Base-by-base conservation (phyloP, 75 land plant species). In the Selaginella tamariscina region DNA sequence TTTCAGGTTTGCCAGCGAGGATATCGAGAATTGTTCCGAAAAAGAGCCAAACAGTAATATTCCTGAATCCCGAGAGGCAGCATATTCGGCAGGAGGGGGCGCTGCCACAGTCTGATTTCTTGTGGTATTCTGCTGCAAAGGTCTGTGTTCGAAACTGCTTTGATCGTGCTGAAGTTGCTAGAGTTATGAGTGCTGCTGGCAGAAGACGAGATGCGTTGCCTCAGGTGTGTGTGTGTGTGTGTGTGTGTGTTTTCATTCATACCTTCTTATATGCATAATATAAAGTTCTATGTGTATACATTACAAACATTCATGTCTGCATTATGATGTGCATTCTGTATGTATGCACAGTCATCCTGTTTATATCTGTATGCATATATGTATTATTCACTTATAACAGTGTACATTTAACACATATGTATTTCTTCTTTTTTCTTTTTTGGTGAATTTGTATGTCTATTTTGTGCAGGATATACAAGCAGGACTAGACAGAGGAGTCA, bases 101-200 rank as follows among this genome's bases (percentile, higher is more conserved):
- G 65, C 79, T 84, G 24, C 92, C 96, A 30, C 80, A 78, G 56
- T 92, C 96, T 65, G 96, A 91, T 80, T 88, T 91, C 70, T 77
- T 91, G 80, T 91, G 96, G 93, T 91, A 91, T 59, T 88, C 92
- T 65, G 93, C 89, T 60, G 86, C 93, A 59, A 91, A 85, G 65
- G 78, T 82, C 20, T 91, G 96, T 72, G 81, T 68, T 63, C 80
- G 93, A 69, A 91, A 91, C 73, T 91, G 96, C 69, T 91, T 83
- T 64, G 96, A 91, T 67, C 86, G 96, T 73, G 96, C 92, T 78
- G 96, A 91, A 77, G 87, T 91, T 75, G 96, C 96, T 29, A 69
- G 93, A 56, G 88, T 91, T 1, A 91, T 91, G 96, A 84, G 79
- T 88, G 96, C 96, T 57, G 92, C 96, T 22, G 89, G 96, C 23